Base-by-base conservation (phyloP, 2,329 filamentous ascomycete species). In the Penicillium sclerotiorum region DNA sequence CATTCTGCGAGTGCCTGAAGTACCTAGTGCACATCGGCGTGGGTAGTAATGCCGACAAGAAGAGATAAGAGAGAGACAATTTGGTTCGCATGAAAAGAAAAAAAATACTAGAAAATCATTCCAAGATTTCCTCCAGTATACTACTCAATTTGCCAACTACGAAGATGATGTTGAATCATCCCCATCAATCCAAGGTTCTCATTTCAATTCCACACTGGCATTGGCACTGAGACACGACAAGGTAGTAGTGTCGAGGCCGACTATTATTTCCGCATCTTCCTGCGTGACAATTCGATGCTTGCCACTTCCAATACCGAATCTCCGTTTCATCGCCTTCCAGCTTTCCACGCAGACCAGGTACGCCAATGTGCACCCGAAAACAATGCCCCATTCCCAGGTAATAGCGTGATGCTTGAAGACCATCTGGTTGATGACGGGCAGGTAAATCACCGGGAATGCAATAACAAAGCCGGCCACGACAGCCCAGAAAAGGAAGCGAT, bases 401-500 rank as follows among this genome's bases (percentile, higher is more conserved):
- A 89, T 88, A 1, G 78, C 79, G 8, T 74, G 76, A 54, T 88
- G 86, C 59, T 86, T 81, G 67, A 88, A 88, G 0, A 88, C 84
- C 1, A 75, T 65, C 1, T 75, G 74, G 64, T 87, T 87, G 45
- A 89, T 74, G 11, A 79, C 81, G 0, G 87, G 86, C 28, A 89
- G 85, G 58, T 89, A 89, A 2, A 85, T 72, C 1, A 80, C 78
- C 0, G 82, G 82, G 50, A 85, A 81, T 0, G 82, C 72, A 15
- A 78, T 74, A 11, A 83, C 55, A 45, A 78, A 78, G 6, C 81
- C 83, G n/a, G 79, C 66, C 3, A 79, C 67, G 27, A 87, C 79
- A 13, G 83, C 78, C 77, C 80, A 87, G 73, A 87, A 87, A 5
- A 87, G 73, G 72, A 90, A 89, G 62, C 83, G 77, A 72, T 90